Conservation (phyloP, 345 rosid species). For the Populus ilicifolia region DNA sequence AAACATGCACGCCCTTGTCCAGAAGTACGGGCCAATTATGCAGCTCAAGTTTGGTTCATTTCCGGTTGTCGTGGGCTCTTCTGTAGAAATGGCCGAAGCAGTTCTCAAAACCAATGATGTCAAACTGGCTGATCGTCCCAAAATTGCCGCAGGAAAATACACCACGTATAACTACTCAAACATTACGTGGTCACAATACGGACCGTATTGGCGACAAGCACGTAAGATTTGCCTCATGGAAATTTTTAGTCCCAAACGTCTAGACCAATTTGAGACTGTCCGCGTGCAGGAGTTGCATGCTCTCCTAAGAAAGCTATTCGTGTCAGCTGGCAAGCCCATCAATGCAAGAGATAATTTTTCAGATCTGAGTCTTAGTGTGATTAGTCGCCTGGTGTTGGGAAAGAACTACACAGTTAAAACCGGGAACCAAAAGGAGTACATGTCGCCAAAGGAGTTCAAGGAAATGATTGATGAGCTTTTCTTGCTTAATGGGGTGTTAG, state of each 20-base stretch:
- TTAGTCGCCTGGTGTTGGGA: slow-evolving; percentile 62
- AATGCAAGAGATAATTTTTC: slow-evolving; percentile 40
- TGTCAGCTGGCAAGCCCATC: slow-evolving; percentile 13
- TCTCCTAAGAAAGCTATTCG: slow-evolving; percentile 23
- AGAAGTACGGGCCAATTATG: slow-evolving; percentile 62
- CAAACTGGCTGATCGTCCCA: slow-evolving; percentile 42
- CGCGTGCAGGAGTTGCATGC: slow-evolving; percentile 41
- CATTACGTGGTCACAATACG: slow-evolving; percentile 61
- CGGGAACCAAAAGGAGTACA: slow-evolving; percentile 24
- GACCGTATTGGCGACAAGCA: slow-evolving; percentile 65
- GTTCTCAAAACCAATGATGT: slow-evolving; percentile 55
- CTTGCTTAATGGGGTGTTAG: slow-evolving; percentile 52
- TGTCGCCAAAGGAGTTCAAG: slow-evolving; percentile 57
- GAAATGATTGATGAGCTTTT: slow-evolving; percentile 67
- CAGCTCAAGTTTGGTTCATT: slow-evolving; percentile 51
- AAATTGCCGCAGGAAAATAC: slow-evolving; percentile 57
- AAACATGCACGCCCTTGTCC: slow-evolving; percentile 46
- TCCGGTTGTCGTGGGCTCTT: slow-evolving; percentile 48
- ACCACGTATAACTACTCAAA: slow-evolving; percentile 58
- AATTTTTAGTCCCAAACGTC: slow-evolving; percentile 53
- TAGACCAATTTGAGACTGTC: slow-evolving; percentile 51
- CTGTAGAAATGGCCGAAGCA: slow-evolving; percentile 45
- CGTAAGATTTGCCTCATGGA: slow-evolving; percentile 53
- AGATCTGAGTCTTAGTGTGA: slow-evolving; percentile 48
- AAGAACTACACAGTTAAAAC: slow-evolving; percentile 44